Percentiles rank a stretch among this genome's conserved stretches.
Conservation (phyloP, 2,329 filamentous ascomycete species). For the Diaporthe aspalathi region DNA sequence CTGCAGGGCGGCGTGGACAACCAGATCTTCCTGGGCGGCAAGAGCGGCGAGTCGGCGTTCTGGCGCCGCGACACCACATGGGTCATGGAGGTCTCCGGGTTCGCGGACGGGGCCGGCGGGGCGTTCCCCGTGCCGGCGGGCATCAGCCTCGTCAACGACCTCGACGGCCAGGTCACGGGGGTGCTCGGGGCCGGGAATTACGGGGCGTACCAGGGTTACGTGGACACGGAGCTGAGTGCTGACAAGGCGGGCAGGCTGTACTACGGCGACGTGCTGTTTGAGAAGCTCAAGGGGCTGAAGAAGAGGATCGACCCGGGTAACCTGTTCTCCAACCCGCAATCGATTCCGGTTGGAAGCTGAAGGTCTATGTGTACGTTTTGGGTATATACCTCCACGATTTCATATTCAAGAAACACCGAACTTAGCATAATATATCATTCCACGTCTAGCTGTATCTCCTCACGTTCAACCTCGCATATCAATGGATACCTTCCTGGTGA, state of each 20-base stretch:
- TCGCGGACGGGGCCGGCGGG: conserved; percentile 1
- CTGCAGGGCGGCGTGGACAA: conserved; percentile 47
- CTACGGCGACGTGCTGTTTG: conserved; percentile 43
- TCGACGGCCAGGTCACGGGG: conserved; percentile 43
- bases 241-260: conserved; percentile 45
- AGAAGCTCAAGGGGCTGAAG: conserved; percentile 50
- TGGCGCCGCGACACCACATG: conserved; percentile 44
- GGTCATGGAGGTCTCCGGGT: conserved; percentile 44
- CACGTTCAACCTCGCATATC: too few relatives aligned
- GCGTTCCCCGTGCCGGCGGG: conserved; percentile 39
- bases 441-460: too few relatives aligned
- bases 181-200: conserved; percentile 40
- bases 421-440: too few relatives aligned
- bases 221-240: conserved; percentile 44
- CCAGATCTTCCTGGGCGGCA: conserved; percentile 41
- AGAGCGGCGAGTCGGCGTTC: conserved; percentile 43
- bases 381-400: too few relatives aligned
- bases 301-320: conserved; percentile 47
- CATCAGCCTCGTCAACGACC: conserved; percentile 41
- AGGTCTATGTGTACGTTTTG: neutral
- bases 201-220: conserved; percentile 47
- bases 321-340: conserved; percentile 46
- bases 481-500: too few relatives aligned
- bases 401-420: too few relatives aligned
- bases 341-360: conserved; percentile 40